Base-by-base conservation (phyloP, 2,329 filamentous ascomycete genomes). In the Pseudocercospora eumusae region DNA sequence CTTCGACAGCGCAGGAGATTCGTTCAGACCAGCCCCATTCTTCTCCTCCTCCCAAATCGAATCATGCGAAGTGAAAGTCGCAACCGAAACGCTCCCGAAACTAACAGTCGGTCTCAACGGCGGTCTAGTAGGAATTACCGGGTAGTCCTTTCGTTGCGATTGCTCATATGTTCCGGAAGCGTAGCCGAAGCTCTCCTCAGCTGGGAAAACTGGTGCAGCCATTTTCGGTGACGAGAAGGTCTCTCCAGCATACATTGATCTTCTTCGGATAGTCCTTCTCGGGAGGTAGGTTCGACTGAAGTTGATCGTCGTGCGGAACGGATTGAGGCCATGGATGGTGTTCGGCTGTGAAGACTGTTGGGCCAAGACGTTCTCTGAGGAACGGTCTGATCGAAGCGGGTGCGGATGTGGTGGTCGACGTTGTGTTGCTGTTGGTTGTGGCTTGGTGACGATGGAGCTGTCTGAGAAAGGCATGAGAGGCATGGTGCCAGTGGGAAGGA, bases 401-500 rank as follows among this genome's bases (percentile, higher is more conserved):
- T 62, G 61, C 54, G 63, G 62, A 47, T 61, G 64, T 42, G 57
- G 49, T 50, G 44, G 57, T 42, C 44, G 50, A 33, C 31, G 56
- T 20, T 42, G 56, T 21, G 54, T 18, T 28, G 42, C 40, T 13
- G 49, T 42, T 50, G 60, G 49, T 40, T 40, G 36, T 52, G 25
- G 23, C 33, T 57, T 27, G 60, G 54, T 15, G 59, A 60, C n/a
- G 61, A 44, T 2, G 60, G 62, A 42, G 57, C 62, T 40, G 59
- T 56, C 47, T 65, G 61, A 5, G 70, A 71, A 40, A 73, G 70
- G 60, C 71, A 73, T 61, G 68, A 66, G 42, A 73, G 63, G 67
- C 71, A 73, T 45, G 71, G 69, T 58, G 69, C 68, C 23, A 67
- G 58, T 15, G 71, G 70, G 47, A 69, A 71, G 6, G 67, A 67